Base-by-base conservation (phyloP, 768 basidiomycete species). In the Kwoniella dejecticola region DNA sequence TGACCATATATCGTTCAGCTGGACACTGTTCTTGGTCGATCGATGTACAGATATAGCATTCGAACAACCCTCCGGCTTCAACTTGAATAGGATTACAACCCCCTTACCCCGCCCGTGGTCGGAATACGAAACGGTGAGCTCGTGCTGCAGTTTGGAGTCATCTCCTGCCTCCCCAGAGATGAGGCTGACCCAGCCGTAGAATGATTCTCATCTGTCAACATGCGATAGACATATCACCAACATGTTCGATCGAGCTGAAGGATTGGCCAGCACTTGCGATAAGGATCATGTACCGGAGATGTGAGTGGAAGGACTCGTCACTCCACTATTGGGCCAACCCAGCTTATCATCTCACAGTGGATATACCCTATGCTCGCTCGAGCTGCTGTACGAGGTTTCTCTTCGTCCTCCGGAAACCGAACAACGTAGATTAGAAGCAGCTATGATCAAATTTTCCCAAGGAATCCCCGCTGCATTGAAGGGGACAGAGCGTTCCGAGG, bases 1-100 rank as follows among this genome's bases (percentile, higher is more conserved):
- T 21, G n/a, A 15, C 15, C 10, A 12, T 10, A 26, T 31, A 11
- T 21, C 4, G n/a, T 29, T 15, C 40, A 68, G 67, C 60, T 68
- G 67, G 67, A 42, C 49, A 4, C 11, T 68, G 13, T 68, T 57
- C 67, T 42, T 64, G n/a, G 55, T 64, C 11, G 67, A 68, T 50
- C 40, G 67, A 33, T 68, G 62, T 36, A 56, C 60, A 1, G 40
- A 62, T 2, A 62, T 55, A n/a, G 47, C 58, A 23, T 46, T 52
- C 23, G 52, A 68, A 19, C 57, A 47, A 42, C 53, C 57, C 4
- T 53, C 57, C 10, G 62, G 50, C 1, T 61, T 68, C 30, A 50
- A 64, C 23, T 6, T 52, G 23, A 19, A 45, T 5, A 27, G 41
- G 12, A 52, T 68, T 29, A 55, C 42, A 4, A 68, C 67, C 10